Evolutionary conservation across 257 asterid genomes (phyloP).

Genomic region (Fraxinus excelsior): DNA sequence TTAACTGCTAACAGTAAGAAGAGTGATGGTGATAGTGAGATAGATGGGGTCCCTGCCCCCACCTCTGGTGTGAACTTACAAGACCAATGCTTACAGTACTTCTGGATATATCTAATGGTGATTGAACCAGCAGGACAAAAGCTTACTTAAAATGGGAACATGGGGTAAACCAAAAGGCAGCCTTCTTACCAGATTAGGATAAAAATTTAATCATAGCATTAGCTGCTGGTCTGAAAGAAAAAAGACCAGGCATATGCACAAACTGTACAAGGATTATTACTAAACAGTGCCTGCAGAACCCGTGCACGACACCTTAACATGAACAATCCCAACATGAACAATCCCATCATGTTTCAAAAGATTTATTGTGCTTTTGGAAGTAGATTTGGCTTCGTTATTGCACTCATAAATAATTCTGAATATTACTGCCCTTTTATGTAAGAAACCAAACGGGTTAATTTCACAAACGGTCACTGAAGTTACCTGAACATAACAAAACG

Average conservation of each 20-base stretch:
- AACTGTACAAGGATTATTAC: neutral
- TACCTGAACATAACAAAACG: no score
- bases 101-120: neutral
- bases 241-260: neutral
- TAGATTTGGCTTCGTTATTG: neutral
- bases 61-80: neutral
- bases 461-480: no score
- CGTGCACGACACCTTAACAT: neutral
- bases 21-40: conserved; percentile 20
- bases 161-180: conserved; percentile 10
- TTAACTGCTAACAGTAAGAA: no score
- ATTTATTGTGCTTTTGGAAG: neutral
- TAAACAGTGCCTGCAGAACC: neutral
- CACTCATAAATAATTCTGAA: no score
- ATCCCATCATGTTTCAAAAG: neutral
- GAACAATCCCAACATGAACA: neutral
- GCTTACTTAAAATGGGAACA: neutral
- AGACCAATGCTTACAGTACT: neutral
- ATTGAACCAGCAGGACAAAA: neutral
- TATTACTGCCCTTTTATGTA: no score
- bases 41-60: conserved; percentile 25
- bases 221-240: neutral
- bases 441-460: no score
- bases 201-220: conserved; percentile 1
- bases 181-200: conserved; percentile 23